A percentile compares a stretch with the other conserved stretches of the same genome.
These are phyloP conservation scores for Pyricularia sp. DNA, from an alignment of 2,329 filamentous ascomycete species.

Conservation along the genomic window DNA sequence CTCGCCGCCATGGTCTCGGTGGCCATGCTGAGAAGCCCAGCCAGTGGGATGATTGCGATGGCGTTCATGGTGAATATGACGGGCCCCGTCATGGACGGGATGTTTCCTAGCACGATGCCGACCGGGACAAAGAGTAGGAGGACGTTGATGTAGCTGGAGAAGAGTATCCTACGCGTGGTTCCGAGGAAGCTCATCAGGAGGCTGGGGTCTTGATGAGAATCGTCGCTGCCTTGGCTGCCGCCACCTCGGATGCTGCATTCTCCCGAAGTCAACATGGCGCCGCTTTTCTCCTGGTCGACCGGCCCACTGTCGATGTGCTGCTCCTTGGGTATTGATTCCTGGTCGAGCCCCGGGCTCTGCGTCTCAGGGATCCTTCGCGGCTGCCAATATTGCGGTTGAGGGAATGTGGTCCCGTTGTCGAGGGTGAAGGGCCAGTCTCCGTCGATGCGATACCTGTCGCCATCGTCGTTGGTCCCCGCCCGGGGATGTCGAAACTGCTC, in stretches of 20 bases:
- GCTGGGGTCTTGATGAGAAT: conserved; percentile 9
- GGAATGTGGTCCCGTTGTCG: not conserved
- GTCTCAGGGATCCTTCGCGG: not conserved
- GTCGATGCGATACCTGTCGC: not conserved
- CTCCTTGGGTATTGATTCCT: not conserved
- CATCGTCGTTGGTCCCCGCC: not conserved
- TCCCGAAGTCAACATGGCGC: not conserved
- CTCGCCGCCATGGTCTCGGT: conserved; percentile 82
- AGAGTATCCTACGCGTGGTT: conserved; percentile 41
- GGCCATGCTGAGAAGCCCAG: conserved; percentile 71
- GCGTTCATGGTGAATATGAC: conserved; percentile 53
- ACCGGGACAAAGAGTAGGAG: conserved; percentile 63
- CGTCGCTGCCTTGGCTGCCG: conserved; percentile 7
- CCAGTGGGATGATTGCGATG: conserved; percentile 73
- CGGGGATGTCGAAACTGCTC: not conserved
- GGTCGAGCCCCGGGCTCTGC: not conserved
- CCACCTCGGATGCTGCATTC: not conserved
- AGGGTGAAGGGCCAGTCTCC: not conserved
- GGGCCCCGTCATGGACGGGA: conserved; percentile 23
- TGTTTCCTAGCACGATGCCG: conserved; percentile 44
- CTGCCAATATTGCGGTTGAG: not conserved
- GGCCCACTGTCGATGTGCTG: not conserved
- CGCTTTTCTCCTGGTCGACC: not conserved
- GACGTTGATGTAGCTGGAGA: conserved; percentile 55
- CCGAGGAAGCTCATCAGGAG: conserved; percentile 28